Evolutionary conservation across 192 early-diverging fungal genomes (phyloP).

Genomic region (Backusella circina): DNA sequence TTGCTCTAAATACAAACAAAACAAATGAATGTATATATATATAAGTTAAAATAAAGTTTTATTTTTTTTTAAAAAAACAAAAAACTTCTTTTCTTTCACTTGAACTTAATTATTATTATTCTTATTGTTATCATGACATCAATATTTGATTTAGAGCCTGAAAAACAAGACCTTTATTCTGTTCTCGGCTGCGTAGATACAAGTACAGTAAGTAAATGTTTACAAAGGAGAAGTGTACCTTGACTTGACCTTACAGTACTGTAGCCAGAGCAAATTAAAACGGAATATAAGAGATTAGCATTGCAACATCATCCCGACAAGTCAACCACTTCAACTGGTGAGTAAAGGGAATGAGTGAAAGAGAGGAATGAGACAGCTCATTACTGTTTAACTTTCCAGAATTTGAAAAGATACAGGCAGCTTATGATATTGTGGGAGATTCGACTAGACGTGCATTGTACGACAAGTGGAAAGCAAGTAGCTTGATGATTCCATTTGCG

Average conservation of each 20-base stretch:
- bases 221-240: not conserved
- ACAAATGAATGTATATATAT: not conserved
- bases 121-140: not conserved
- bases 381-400: not conserved
- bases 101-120: not conserved
- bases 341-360: not conserved
- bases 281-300: slow-evolving; percentile 27
- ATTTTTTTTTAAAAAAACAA: not conserved
- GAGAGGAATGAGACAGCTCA: not conserved
- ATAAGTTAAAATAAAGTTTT: not conserved
- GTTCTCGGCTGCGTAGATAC: slow-evolving; percentile 8
- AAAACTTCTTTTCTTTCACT: not conserved
- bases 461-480: slow-evolving; percentile 23
- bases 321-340: not conserved
- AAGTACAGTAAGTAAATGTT: not conserved
- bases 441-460: slow-evolving; percentile 19
- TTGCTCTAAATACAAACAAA: not conserved
- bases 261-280: slow-evolving; percentile 25
- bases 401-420: slow-evolving; percentile 20
- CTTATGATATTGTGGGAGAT: slow-evolving; percentile 27
- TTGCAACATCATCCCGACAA: slow-evolving; percentile 32
- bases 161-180: not conserved
- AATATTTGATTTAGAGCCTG: not conserved
- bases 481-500: slow-evolving; percentile 22
- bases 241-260: not conserved